Base-by-base conservation (phyloP, 371 early-diverging fungal genomes). In the Rhizopus microsporus region DNA sequence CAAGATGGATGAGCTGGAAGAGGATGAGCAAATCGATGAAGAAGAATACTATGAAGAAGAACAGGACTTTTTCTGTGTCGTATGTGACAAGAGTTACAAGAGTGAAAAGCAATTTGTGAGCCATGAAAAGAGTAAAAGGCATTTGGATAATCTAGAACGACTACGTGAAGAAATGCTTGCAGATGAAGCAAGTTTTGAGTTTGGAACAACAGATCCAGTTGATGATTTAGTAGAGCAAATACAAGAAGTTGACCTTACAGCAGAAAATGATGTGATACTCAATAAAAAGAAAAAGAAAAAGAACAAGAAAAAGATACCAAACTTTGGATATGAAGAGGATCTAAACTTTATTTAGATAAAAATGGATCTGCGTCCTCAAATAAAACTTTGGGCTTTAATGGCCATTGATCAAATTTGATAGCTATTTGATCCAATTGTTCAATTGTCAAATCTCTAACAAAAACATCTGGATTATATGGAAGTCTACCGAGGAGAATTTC, bases 81-180 rank as follows among this genome's bases (percentile, higher is more conserved):
- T 90, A 1, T 95, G 95, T 59, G 82, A 88, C 57, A 93, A 89
- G 66, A 70, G 66, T 33, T 95, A 93, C 72, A 83, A 87, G 60
- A 85, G 85, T 16, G 85, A 87, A 54, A 72, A 80, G n/a, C 90
- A 91, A 67, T 85, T 82, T 71, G 69, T 72, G 33, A 90, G 85
- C 49, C 95, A 95, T 63, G 90, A 91, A 66, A 70, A 71, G 57
- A 88, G 88, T 32, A 87, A 85, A 64, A 89, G 87, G 60, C 95
- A 95, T 68, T 33, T 85, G 3, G 85, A 90, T 55, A 80, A 78
- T 9, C 86, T 88, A 0, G 81, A 87, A 51, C 63, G 73, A 5
- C 71, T 93, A 31, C 74, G 84, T 48, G 59, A 78, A 49, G 82
- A 93, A 65, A 81, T 94, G 79, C 55, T 88, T 62, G 76, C 71